Evolutionary conservation across 345 rosid species (phyloP).

Genomic region (Passiflora organensis): DNA sequence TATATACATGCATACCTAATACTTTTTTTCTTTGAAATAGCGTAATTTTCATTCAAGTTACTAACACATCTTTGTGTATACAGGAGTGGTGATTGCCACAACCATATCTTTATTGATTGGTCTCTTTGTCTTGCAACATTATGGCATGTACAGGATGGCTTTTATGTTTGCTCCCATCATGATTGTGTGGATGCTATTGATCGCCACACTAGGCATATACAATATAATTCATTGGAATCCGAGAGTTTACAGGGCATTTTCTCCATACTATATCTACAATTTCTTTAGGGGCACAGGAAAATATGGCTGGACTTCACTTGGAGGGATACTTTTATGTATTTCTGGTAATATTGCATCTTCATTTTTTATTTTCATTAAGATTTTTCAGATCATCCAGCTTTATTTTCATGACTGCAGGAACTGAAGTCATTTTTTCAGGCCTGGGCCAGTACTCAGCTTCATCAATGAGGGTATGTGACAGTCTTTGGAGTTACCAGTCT

Average conservation of each 20-base stretch:
- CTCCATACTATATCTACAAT: conserved; percentile 63
- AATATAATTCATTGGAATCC: conserved; percentile 83
- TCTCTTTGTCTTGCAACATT: conserved; percentile 86
- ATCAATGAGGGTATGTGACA: conserved; percentile 61
- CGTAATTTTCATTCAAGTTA: conserved; percentile 10
- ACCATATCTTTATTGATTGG: conserved; percentile 67
- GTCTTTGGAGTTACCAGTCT: neutral
- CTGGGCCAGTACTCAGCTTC: conserved; percentile 72
- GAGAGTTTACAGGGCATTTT: conserved; percentile 63
- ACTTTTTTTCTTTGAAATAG: too few species aligned
- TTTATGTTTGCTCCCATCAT: conserved; percentile 72
- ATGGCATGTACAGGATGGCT: conserved; percentile 67
- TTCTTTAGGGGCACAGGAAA: conserved; percentile 65
- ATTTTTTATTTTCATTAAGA: conserved; percentile 3
- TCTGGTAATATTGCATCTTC: conserved; percentile 47
- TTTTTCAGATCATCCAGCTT: conserved; percentile 14
- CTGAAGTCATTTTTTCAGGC: conserved; percentile 73
- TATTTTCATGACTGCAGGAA: conserved; percentile 54
- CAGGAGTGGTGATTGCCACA: conserved; percentile 70
- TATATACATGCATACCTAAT: too few species aligned
- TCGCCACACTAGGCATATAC: conserved; percentile 64
- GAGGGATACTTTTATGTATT: conserved; percentile 72
- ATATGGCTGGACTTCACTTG: conserved; percentile 85
- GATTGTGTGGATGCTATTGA: conserved; percentile 66
- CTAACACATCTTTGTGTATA: conserved; percentile 17